Conservation (phyloP, 176 grass and related monocot genomes). For the Paspalum notatum region DNA sequence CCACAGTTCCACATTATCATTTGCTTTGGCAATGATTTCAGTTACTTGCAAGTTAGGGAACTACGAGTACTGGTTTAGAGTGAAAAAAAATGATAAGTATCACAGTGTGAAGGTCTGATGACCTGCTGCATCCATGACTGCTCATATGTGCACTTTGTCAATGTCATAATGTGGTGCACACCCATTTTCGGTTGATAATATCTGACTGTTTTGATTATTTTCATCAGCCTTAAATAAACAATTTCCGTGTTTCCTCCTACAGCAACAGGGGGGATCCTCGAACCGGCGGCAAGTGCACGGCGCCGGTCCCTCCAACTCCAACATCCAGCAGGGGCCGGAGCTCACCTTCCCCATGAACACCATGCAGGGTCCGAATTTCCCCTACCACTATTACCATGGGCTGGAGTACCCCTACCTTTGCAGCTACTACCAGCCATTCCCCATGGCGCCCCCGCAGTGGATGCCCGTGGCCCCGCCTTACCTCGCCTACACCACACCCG, state of each 20-base stretch:
- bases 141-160: not conserved
- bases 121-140: not conserved
- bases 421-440: not conserved
- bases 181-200: not conserved
- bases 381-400: too few relatives aligned
- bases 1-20: not conserved
- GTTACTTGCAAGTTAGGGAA: not conserved
- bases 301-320: not conserved
- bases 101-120: not conserved
- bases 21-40: not conserved
- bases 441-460: too few relatives aligned
- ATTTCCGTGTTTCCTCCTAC: not conserved
- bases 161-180: not conserved
- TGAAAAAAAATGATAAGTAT: not conserved
- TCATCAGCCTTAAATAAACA: conserved; percentile 5
- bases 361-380: too few relatives aligned
- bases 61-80: not conserved
- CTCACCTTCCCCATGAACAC: not conserved
- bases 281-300: not conserved
- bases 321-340: not conserved
- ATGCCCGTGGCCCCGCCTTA: too few relatives aligned
- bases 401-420: not conserved
- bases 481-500: not conserved
- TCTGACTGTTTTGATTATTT: not conserved
- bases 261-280: conserved; percentile 3